A percentile compares a stretch with the other conserved stretches of the same genome.
These are phyloP conservation scores for Ensete glaucum DNA, from an alignment of 176 grass and related monocot species.

Conservation along the genomic window DNA sequence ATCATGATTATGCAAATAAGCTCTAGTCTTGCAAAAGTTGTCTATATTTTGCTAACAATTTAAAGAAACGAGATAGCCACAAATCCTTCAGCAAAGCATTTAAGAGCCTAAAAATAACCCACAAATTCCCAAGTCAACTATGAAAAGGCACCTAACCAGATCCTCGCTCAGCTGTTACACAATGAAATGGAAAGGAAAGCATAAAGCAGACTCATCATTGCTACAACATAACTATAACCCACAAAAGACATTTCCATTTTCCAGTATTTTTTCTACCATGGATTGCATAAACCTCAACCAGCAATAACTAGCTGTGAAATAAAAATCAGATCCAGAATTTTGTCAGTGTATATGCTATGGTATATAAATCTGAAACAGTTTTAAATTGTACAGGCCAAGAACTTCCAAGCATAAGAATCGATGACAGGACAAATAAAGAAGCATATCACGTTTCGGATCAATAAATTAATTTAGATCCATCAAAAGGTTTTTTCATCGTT, in stretches of 20 bases:
- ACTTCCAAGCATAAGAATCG: no score
- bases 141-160: background rate
- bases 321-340: no score
- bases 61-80: background rate
- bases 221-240: background rate
- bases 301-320: no score
- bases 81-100: background rate
- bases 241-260: background rate
- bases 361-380: background rate
- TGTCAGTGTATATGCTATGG: no score
- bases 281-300: background rate
- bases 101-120: background rate
- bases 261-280: background rate
- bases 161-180: background rate
- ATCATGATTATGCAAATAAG: no score
- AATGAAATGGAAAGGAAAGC: background rate
- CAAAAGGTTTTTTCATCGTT: no score
- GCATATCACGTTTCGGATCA: no score
- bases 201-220: background rate
- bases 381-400: background rate
- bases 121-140: background rate
- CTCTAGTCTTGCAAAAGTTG: no score
- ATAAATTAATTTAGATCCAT: no score
- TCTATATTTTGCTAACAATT: background rate
- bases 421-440: background rate